Percentiles rank a stretch among this genome's conserved stretches.
Conservation (phyloP, 495 filamentous ascomycete species). For the Parathielavia hyrcaniae region DNA sequence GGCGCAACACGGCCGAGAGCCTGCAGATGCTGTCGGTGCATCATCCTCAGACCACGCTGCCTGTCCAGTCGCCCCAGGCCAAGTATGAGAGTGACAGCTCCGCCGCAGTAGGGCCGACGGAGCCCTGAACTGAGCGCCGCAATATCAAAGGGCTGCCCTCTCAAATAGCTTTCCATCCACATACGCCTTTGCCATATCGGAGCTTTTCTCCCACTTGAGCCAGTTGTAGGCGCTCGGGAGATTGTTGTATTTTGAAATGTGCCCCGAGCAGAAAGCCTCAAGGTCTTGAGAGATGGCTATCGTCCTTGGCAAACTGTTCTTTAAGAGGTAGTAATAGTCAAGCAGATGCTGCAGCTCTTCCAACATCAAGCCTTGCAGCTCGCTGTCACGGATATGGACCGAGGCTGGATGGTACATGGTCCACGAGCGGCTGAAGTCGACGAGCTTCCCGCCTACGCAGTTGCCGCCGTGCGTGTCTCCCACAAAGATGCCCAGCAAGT, state of each 20-base stretch:
- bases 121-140: too few relatives aligned
- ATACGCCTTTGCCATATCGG: not conserved
- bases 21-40: not conserved
- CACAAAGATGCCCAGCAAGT: conserved; percentile 17
- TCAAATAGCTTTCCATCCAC: conserved; percentile 16
- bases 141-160: not conserved
- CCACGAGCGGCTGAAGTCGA: conserved; percentile 22
- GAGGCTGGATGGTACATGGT: conserved; percentile 14
- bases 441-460: conserved; percentile 20
- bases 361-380: not conserved
- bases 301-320: not conserved
- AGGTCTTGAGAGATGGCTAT: not conserved
- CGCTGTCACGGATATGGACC: conserved; percentile 1
- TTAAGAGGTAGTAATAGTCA: not conserved
- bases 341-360: conserved; percentile 6
- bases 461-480: conserved; percentile 16
- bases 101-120: not conserved
- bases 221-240: conserved; percentile 2
- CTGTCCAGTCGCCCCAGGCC: not conserved
- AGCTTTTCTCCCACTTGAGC: conserved; percentile 5
- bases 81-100: not conserved
- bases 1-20: conserved; percentile 1
- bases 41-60: too few relatives aligned
- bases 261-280: not conserved
- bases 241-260: not conserved